These are phyloP conservation scores for Oenanthe javanica DNA, from an alignment of 140 eudicot genomes.

Conservation along the genomic window DNA sequence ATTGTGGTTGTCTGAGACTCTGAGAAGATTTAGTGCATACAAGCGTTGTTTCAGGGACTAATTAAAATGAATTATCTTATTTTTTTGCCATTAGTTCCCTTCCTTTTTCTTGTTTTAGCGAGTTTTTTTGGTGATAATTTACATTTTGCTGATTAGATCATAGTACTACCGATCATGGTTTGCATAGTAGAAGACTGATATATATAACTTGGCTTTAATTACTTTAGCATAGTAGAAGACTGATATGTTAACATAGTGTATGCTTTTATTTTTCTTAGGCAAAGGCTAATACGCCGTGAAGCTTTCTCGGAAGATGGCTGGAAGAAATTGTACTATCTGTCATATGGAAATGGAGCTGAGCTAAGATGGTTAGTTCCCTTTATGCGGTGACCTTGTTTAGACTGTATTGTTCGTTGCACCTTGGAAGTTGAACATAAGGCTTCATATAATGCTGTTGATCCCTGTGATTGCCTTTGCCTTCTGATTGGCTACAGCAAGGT, in stretches of 20 bases:
- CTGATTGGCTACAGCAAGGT: neutral
- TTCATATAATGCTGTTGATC: neutral
- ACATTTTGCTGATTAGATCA: neutral
- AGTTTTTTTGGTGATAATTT: neutral
- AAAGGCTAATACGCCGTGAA: conserved; percentile 66
- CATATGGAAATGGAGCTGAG: conserved; percentile 90
- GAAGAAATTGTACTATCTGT: conserved; percentile 75
- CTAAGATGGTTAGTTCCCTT: conserved; percentile 81
- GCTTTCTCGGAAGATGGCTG: conserved; percentile 77
- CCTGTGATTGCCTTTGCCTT: neutral
- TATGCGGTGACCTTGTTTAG: conserved; percentile 42
- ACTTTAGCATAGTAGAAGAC: neutral
- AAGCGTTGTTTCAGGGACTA: neutral
- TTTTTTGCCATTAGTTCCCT: neutral
- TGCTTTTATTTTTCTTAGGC: conserved; percentile 33
- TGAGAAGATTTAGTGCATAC: neutral
- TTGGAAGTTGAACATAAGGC: neutral
- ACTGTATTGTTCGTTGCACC: neutral
- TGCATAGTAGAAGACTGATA: too few species aligned
- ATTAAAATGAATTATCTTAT: neutral
- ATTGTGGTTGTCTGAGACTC: neutral
- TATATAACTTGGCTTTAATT: neutral
- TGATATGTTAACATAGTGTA: neutral
- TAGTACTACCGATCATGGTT: too few species aligned
- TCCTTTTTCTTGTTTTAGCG: neutral